phyloP scores from a whole-genome alignment of 108 stramenopile genomes.

The Skeletonema marinoi region DNA sequence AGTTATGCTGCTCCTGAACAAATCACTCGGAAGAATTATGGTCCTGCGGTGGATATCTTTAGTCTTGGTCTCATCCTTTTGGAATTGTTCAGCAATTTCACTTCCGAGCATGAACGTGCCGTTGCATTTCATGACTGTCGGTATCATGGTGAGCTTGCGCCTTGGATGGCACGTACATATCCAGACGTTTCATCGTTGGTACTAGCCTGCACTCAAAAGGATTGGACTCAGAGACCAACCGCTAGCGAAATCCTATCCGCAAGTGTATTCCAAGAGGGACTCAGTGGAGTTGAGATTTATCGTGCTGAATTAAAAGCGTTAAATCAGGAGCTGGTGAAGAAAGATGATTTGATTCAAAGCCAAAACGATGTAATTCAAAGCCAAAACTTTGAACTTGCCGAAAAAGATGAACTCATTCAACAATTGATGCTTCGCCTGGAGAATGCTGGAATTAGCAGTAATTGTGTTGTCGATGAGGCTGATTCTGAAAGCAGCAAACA shows the following conservation, averaged over 20 bases:
- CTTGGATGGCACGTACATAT: slow-evolving; percentile 49
- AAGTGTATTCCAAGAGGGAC: slow-evolving; percentile 38
- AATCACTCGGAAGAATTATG: slow-evolving; percentile 73
- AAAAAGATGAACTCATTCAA: slow-evolving; percentile 47
- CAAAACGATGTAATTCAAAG: slow-evolving; percentile 21
- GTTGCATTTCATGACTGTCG: slow-evolving; percentile 76
- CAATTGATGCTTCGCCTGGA: slow-evolving; percentile 33
- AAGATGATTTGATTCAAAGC: slow-evolving; percentile 27
- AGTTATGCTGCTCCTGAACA: slow-evolving; percentile 96
- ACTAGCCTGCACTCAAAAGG: slow-evolving; percentile 63
- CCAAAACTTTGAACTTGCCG: slow-evolving; percentile 26
- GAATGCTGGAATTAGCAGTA: not conserved
- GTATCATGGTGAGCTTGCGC: slow-evolving; percentile 47
- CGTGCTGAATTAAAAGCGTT: slow-evolving; percentile 37
- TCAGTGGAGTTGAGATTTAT: slow-evolving; percentile 29
- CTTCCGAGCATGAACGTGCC: slow-evolving; percentile 87
- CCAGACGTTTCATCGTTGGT: slow-evolving; percentile 64
- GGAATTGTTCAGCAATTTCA: slow-evolving; percentile 90
- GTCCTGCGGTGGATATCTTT: slow-evolving; percentile 89
- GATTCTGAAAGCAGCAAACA: not conserved
- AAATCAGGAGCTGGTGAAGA: slow-evolving; percentile 26
- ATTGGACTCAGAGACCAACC: slow-evolving; percentile 60
- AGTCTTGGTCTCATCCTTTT: slow-evolving; percentile 93
- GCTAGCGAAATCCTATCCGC: slow-evolving; percentile 52
- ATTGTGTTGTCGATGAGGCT: not conserved